A percentile compares a stretch with the other conserved stretches of the same genome.
Evolutionary conservation across 768 basidiomycete species (phyloP).

Genomic region (Hygrocybe coccinea): DNA sequence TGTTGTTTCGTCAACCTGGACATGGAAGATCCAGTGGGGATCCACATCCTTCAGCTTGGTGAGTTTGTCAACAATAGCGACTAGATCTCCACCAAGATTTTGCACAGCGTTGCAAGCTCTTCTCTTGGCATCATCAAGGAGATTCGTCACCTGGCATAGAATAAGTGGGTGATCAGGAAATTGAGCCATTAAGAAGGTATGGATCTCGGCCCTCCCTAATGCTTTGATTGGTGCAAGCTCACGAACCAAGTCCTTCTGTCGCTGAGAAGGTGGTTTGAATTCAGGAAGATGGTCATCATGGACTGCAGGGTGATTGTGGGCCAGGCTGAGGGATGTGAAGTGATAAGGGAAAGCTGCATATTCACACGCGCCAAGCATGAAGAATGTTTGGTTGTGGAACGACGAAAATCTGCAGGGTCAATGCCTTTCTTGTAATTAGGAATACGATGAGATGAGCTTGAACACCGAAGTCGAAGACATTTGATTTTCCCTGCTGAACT

Average conservation of each 20-base stretch:
- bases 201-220: slow-evolving; percentile 7
- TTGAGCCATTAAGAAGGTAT: slow-evolving; percentile 9
- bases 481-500: neutral
- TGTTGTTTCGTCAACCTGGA: slow-evolving; percentile 16
- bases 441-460: slow-evolving; percentile 6
- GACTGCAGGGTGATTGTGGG: slow-evolving; percentile 26
- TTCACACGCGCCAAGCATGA: slow-evolving; percentile 24
- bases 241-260: slow-evolving; percentile 12
- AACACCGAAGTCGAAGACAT: slow-evolving; percentile 20
- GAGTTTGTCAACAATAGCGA: slow-evolving; percentile 21
- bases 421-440: slow-evolving; percentile 8
- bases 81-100: slow-evolving; percentile 25
- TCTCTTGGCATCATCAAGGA: slow-evolving; percentile 18
- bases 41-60: slow-evolving; percentile 11
- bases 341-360: slow-evolving; percentile 11
- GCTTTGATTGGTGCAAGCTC: slow-evolving; percentile 4
- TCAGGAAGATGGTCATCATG: slow-evolving; percentile 18
- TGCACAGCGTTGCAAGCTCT: slow-evolving; percentile 17
- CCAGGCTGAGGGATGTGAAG: slow-evolving; percentile 11
- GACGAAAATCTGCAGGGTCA: slow-evolving; percentile 18
- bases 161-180: slow-evolving; percentile 14
- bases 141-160: slow-evolving; percentile 28
- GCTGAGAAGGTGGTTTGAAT: slow-evolving; percentile 16
- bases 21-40: slow-evolving; percentile 21
- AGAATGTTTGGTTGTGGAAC: slow-evolving; percentile 14